phyloP scores from a whole-genome alignment of 2,329 filamentous ascomycete genomes.

The Paecilomyces sp. region DNA sequence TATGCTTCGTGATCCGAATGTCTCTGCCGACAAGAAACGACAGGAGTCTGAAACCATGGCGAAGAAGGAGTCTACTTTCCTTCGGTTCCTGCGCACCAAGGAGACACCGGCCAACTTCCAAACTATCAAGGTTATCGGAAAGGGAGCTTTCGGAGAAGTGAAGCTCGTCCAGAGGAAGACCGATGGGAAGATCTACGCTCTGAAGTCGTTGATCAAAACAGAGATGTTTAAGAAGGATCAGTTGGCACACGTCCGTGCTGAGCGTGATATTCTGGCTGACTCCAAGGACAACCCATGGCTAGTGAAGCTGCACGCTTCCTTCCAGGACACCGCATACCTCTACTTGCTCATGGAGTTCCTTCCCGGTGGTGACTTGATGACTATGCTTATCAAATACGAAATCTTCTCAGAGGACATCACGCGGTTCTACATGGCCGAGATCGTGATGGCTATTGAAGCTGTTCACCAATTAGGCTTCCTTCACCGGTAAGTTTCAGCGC shows the following conservation, averaged over 20 bases:
- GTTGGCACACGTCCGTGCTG: conserved; percentile 90
- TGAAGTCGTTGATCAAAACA: conserved; percentile 97
- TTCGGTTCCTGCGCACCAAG: conserved; percentile 88
- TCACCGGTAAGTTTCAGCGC: conserved; percentile 65
- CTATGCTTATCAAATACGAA: conserved; percentile 99
- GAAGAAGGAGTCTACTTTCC: conserved; percentile 82
- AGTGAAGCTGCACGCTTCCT: conserved; percentile 95
- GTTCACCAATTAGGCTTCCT: conserved; percentile 98
- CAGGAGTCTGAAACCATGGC: conserved; percentile 79
- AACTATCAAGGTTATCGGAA: conserved; percentile 96
- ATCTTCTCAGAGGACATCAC: conserved; percentile 99
- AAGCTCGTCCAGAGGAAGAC: conserved; percentile 95
- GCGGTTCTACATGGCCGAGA: conserved; percentile 97
- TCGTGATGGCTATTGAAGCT: conserved; percentile 95
- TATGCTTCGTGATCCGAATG: conserved; percentile 68
- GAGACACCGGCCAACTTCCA: conserved; percentile 92
- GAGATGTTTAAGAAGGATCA: conserved; percentile 99
- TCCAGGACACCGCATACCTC: conserved; percentile 91
- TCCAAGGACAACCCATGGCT: conserved; percentile 97
- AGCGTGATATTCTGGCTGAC: conserved; percentile 95
- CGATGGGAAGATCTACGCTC: conserved; percentile 93
- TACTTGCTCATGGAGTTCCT: conserved; percentile 99
- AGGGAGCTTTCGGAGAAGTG: conserved; percentile 97
- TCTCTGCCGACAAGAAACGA: conserved; percentile 69
- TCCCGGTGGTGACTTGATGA: conserved; percentile 97